Evolutionary conservation across 164 flowering plant genomes (phyloP), one percentile per base, ranked within the genome.

Genomic region (Aristolochia californica): DNA sequence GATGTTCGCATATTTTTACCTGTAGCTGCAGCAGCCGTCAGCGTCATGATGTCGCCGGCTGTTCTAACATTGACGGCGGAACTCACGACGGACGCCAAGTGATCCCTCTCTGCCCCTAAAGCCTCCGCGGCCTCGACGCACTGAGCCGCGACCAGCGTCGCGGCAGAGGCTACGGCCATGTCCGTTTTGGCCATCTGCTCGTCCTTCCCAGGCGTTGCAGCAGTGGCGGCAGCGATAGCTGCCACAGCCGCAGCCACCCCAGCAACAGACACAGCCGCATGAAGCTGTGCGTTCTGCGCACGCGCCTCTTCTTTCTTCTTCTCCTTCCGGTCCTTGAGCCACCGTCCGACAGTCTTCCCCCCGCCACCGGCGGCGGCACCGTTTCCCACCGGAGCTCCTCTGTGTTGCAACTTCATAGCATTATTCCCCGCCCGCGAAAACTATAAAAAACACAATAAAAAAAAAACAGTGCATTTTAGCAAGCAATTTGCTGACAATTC

Each of bases 41-140:
- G 62, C 4, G 99, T 87, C 90, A 84, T 73, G 38, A 93, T 87
- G 69, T 93, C 97, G 0, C 96, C 95, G 14, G 99, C 77, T 0
- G 97, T 84, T 11, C 90, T 68, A 3, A 93, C 99, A 61, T 83
- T 93, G 12, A 93, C 99, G 9, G 97, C 99, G 1, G 95, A 87
- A 66, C 90, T 74, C 25, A 93, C 84, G 1, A 89, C 95, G 0
- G 87, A 71, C 0, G 95, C 84, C 1, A 93, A 74, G 55, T 85
- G 94, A 7, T 93, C 96, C 0, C 97, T 76, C 67, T 93, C 99
- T 0, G 97, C 99, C 0, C 99, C 99, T 88, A 93, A 71, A 0
- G 87, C 82, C 66, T 93, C 99, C 0, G 99, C 99, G 0, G 97
- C 90, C 68, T 93, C 99, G 21, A 87, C 94, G 53, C 97, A 89